Conservation (phyloP, 768 basidiomycete genomes). For the Mrakia gelida region DNA sequence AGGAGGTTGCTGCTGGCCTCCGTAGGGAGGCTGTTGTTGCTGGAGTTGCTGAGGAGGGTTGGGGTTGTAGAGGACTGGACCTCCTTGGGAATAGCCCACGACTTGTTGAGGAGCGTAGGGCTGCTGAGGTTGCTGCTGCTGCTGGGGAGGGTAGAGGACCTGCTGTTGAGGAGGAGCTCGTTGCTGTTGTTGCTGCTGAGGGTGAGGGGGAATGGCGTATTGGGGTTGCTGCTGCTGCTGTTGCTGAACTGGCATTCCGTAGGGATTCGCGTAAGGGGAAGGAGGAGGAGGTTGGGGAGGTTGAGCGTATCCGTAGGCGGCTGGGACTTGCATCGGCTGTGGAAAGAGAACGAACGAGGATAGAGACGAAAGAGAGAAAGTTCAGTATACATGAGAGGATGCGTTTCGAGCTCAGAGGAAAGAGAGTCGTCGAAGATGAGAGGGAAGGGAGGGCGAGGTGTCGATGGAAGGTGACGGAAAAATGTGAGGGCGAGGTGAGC, state of each 20-base stretch:
- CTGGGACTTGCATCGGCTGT: slow-evolving; percentile 7
- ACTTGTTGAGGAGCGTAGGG: neutral
- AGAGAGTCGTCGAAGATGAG: no score
- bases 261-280: slow-evolving; percentile 12
- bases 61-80: neutral
- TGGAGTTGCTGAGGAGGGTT: neutral
- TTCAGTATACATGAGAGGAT: neutral
- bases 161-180: slow-evolving; percentile 35
- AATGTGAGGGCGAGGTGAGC: neutral
- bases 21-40: neutral
- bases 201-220: slow-evolving; percentile 22
- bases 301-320: slow-evolving; percentile 13
- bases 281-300: slow-evolving; percentile 17
- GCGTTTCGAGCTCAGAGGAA: neutral
- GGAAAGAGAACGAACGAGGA: neutral
- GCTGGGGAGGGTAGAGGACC: slow-evolving; percentile 4
- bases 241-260: neutral
- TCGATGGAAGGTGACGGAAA: no score
- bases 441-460: no score
- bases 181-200: slow-evolving; percentile 40
- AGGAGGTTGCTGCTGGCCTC: neutral
- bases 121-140: slow-evolving; percentile 19
- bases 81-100: slow-evolving; percentile 4
- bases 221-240: slow-evolving; percentile 5
- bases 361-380: no score